phyloP scores from a whole-genome alignment of 352 stramenopile genomes.

The Plasmopara halstedii region DNA sequence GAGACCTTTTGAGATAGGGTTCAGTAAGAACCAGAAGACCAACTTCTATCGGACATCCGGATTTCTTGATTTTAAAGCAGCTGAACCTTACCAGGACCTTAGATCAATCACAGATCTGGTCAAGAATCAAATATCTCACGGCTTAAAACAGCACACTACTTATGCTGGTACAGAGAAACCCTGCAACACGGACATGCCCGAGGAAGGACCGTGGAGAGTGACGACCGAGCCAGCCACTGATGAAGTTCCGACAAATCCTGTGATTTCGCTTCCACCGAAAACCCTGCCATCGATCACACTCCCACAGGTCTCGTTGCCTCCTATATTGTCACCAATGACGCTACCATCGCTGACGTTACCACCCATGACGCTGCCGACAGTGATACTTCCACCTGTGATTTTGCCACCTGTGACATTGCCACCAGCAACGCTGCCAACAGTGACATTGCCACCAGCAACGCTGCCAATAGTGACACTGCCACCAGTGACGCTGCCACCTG shows the following conservation, averaged over 20 bases:
- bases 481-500: no score
- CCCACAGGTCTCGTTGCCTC: not conserved
- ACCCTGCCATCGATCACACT: no score
- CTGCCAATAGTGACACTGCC: no score
- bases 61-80: not conserved
- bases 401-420: no score
- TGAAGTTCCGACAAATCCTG: no score
- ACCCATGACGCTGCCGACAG: not conserved
- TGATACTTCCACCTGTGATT: not conserved
- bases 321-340: not conserved
- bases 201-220: not conserved
- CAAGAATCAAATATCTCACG: not conserved
- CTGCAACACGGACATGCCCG: not conserved
- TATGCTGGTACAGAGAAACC: not conserved
- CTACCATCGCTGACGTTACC: not conserved
- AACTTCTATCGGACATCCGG: not conserved
- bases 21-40: not conserved
- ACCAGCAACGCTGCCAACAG: no score
- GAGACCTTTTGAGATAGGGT: not conserved
- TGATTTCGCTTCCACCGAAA: no score
- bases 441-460: no score
- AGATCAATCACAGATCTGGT: not conserved
- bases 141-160: not conserved
- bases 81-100: not conserved
- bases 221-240: no score